These are phyloP conservation scores for Theobroma grandiflorum DNA, from an alignment of 441 rosid species.

Conservation along the genomic window DNA sequence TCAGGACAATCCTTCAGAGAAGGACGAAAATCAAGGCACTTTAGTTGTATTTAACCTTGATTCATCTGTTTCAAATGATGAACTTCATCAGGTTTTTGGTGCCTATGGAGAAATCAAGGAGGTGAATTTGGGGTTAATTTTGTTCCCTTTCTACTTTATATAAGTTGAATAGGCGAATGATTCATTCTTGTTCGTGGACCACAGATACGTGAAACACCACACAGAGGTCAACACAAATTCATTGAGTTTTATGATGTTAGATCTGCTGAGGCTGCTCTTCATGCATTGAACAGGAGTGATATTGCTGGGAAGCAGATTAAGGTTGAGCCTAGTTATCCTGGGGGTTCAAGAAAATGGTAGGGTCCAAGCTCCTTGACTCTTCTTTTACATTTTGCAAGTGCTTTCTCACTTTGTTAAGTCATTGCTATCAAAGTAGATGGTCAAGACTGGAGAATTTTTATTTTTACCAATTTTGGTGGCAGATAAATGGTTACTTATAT, in stretches of 20 bases:
- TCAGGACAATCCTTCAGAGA: constrained; percentile 56
- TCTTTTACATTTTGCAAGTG: constrained; percentile 16
- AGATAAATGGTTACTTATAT: not conserved
- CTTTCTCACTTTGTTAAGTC: constrained; percentile 3
- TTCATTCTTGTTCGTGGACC: constrained; percentile 26
- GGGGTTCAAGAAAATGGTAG: constrained; percentile 43
- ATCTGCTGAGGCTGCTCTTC: constrained; percentile 67
- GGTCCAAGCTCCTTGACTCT: constrained; percentile 14
- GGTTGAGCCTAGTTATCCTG: constrained; percentile 50
- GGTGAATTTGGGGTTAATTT: constrained; percentile 37
- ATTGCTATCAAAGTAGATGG: constrained; percentile 16
- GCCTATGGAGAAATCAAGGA: constrained; percentile 67
- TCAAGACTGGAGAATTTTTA: not conserved
- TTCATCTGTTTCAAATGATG: constrained; percentile 55
- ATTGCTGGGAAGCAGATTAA: constrained; percentile 67
- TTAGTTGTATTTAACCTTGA: constrained; percentile 56
- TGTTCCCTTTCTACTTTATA: not conserved
- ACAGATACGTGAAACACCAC: constrained; percentile 57
- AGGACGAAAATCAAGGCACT: constrained; percentile 53
- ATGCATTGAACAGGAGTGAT: constrained; percentile 52
- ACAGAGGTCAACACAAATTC: constrained; percentile 48
- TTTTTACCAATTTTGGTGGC: not conserved
- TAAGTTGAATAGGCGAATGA: constrained; percentile 12
- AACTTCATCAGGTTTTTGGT: constrained; percentile 51
- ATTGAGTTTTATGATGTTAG: constrained; percentile 67